Percentiles rank a stretch among this genome's conserved stretches.
Conservation (phyloP, 2,329 filamentous ascomycete species). For the Hymenoscyphus fraxineus region DNA sequence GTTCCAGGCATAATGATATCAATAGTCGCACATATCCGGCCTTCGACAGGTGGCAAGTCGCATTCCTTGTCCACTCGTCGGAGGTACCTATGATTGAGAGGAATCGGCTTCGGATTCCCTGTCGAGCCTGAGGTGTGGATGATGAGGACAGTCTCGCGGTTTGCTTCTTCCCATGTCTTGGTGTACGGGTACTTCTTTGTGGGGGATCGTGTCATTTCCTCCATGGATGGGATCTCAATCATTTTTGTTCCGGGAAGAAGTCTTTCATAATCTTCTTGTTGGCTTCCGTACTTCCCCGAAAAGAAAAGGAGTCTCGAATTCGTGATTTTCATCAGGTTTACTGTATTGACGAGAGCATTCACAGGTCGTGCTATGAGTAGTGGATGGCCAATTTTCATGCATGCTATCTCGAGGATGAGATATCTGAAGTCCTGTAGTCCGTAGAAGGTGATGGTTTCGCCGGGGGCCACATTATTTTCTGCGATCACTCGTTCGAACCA, state of each 20-base stretch:
- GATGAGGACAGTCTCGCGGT: constrained; percentile 39
- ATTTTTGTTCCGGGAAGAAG: constrained; percentile 8
- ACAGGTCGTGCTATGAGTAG: constrained; percentile 20
- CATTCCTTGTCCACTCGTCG: constrained; percentile 7
- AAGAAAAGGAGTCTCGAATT: constrained; percentile 21
- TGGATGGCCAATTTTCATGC: constrained; percentile 20
- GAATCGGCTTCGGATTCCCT: constrained; percentile 41
- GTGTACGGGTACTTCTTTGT: constrained; percentile 30
- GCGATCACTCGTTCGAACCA: constrained; percentile 18
- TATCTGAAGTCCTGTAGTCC: constrained; percentile 29
- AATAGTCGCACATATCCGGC: not conserved
- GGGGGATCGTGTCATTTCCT: constrained; percentile 30
- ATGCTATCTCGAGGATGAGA: constrained; percentile 14
- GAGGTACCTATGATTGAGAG: constrained; percentile 8
- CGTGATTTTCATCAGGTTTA: constrained; percentile 16
- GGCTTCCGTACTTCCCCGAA: constrained; percentile 6
- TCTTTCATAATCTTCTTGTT: constrained; percentile 7
- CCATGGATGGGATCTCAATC: constrained; percentile 23
- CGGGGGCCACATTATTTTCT: not conserved
- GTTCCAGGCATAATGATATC: constrained; percentile 3
- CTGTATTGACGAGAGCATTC: constrained; percentile 24
- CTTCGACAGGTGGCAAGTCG: not conserved
- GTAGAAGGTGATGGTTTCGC: constrained; percentile 21
- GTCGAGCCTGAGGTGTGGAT: constrained; percentile 44
- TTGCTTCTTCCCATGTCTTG: constrained; percentile 36